These are phyloP conservation scores for Sclerotinia subarctica DNA, from an alignment of 2,329 filamentous ascomycete species.

Conservation along the genomic window DNA sequence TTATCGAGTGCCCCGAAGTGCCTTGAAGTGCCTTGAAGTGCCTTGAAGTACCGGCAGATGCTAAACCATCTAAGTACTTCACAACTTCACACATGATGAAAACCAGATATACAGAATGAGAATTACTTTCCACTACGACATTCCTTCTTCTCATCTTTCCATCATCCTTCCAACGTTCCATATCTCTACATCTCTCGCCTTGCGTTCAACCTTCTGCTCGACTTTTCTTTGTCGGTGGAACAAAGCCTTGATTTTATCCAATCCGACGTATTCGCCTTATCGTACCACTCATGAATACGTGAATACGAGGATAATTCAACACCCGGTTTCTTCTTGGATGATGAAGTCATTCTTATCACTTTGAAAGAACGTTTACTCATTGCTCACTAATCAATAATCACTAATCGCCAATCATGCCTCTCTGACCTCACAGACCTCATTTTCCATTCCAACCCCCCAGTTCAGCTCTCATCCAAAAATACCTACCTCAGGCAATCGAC, in stretches of 20 bases:
- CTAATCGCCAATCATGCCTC: background rate
- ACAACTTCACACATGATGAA: background rate
- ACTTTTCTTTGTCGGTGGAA: background rate
- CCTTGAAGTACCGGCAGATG: background rate
- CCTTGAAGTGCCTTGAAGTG: too few species aligned
- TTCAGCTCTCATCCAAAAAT: background rate
- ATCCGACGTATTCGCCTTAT: background rate
- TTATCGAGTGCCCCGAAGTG: too few species aligned
- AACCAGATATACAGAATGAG: background rate
- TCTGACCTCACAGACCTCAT: background rate
- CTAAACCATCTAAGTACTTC: background rate
- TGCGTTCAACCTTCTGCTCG: too few species aligned
- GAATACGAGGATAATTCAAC: background rate
- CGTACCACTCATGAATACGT: background rate
- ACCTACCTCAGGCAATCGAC: background rate
- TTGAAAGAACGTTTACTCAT: background rate
- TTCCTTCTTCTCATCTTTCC: background rate
- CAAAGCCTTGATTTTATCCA: background rate
- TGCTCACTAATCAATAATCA: background rate
- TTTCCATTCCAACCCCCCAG: background rate
- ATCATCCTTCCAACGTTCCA: background rate
- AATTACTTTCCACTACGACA: background rate
- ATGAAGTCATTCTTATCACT: background rate
- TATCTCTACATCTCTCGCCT: background rate
- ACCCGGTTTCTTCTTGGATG: background rate